A percentile compares a stretch with the other conserved stretches of the same genome.
Evolutionary conservation across 1,284 basidiomycete genomes (phyloP).

Genomic region (Salmacisia buchloeana): DNA sequence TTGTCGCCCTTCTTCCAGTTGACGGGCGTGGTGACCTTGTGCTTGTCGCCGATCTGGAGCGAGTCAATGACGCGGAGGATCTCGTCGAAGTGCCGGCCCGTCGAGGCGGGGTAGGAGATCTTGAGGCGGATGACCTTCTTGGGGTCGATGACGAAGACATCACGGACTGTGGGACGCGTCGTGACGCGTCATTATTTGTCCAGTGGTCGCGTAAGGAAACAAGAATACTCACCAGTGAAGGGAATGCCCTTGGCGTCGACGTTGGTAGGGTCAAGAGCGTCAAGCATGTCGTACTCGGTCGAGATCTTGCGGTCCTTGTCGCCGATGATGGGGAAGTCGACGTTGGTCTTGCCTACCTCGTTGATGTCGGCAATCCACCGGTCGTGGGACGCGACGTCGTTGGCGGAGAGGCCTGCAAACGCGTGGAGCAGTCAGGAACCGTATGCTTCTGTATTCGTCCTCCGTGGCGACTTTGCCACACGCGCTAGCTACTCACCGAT

Average conservation of each 20-base stretch:
- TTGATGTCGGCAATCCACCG: constrained; percentile 84
- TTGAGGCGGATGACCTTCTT: constrained; percentile 62
- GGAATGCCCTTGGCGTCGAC: constrained; percentile 75
- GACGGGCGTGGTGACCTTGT: constrained; percentile 65
- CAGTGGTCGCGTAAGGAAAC: background rate
- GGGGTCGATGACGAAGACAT: constrained; percentile 49
- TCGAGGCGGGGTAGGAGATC: constrained; percentile 65
- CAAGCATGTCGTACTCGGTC: constrained; percentile 80
- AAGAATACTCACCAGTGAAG: constrained; percentile 73
- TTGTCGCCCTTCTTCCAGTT: constrained; percentile 92
- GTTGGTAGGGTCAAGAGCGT: constrained; percentile 89
- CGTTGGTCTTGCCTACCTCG: constrained; percentile 66
- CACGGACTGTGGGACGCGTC: constrained; percentile 20
- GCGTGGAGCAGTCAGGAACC: background rate
- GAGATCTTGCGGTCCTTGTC: constrained; percentile 76
- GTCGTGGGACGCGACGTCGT: constrained; percentile 72
- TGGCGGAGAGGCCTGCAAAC: constrained; percentile 92
- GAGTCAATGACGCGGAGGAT: constrained; percentile 77
- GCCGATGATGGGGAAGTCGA: constrained; percentile 93
- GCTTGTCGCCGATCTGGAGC: constrained; percentile 87
- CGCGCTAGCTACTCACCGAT: too few species aligned
- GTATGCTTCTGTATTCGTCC: background rate
- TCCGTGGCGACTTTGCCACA: too few species aligned
- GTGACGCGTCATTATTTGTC: background rate
- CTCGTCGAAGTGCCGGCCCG: constrained; percentile 64